Base-by-base conservation (phyloP, 2,329 filamentous ascomycete genomes). In the Fusarium sp. region DNA sequence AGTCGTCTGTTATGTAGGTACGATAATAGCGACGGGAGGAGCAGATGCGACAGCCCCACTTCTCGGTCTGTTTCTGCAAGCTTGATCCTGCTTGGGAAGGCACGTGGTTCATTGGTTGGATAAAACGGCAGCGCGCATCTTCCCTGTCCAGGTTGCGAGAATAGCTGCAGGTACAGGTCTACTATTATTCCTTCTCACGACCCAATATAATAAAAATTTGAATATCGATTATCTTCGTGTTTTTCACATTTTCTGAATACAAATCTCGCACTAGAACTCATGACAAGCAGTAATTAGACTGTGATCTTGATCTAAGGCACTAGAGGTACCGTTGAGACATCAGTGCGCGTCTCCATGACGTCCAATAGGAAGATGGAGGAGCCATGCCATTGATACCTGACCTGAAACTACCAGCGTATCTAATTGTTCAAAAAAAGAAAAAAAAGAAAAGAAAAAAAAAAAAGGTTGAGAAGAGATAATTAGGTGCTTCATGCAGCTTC, bases 71-170 rank as follows among this genome's bases (percentile, higher is more conserved):
- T 50, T 59, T 50, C 20, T 55, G 66, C 45, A 60, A 59, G 55
- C 63, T 62, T 56, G 59, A 62, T 53, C 48, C 53, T 66, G 42
- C 21, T 49, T 62, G 46, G 20, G 41, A 20, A 47, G 48, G 75
- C 78, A 80, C 78, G 78, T 79, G 77, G 74, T 64, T 65, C 54
- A 71, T 69, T 79, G 74, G 76, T 78, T 78, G 72, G 74, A 47
- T 51, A 45, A 14, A 61, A 42, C 30, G 41, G 16, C 46, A 46
- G 40, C 28, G 14, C 61, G 10, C 53, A 42, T 42, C 46, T 53
- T 25, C 49, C 32, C 49, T 51, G 49, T 51, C 23, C 25, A 47
- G 45, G 12, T 47, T 28, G n/a, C 25, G 45, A 40, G 25, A 27
- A 53, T 21, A 53, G n/a, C 32, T 42, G 43, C 54, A 56, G 54